phyloP scores from a whole-genome alignment of 331 rosid genomes.

The Malus hybrid region DNA sequence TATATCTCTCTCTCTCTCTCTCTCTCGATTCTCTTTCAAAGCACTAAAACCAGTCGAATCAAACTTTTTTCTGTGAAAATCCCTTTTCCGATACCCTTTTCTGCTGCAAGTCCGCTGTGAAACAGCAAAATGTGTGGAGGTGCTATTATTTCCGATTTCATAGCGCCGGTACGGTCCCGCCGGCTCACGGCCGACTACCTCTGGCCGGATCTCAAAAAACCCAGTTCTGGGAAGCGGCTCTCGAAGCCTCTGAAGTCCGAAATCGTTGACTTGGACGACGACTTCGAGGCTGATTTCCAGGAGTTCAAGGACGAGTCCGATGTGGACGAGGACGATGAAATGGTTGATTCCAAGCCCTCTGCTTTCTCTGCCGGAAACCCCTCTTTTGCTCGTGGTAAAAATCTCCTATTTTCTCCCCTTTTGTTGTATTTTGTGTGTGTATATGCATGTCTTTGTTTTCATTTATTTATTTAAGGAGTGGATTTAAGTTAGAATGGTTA shows the following conservation, averaged over 20 bases:
- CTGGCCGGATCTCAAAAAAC: conserved; percentile 60
- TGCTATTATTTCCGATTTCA: conserved; percentile 85
- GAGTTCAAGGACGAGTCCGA: conserved; percentile 83
- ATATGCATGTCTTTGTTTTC: not conserved
- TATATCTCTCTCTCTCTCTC: no score
- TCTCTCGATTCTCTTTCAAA: not conserved
- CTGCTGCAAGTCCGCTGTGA: not conserved
- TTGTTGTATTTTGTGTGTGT: not conserved
- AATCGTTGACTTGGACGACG: conserved; percentile 39
- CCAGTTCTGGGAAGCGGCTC: conserved; percentile 19
- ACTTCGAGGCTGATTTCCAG: conserved; percentile 81
- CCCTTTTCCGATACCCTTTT: not conserved
- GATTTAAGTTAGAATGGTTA: not conserved
- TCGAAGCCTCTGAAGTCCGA: conserved; percentile 29
- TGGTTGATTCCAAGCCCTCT: conserved; percentile 40
- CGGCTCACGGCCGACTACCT: conserved; percentile 54
- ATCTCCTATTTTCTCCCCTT: not conserved
- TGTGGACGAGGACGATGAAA: conserved; percentile 43
- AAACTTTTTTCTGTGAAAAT: not conserved
- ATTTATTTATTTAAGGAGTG: not conserved
- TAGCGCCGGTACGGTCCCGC: conserved; percentile 38
- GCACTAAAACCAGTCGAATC: not conserved
- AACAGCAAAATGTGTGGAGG: conserved; percentile 75
- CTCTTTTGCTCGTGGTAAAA: conserved; percentile 41
- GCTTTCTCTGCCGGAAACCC: conserved; percentile 28